A percentile compares a stretch with the other conserved stretches of the same genome.
phyloP scores from a whole-genome alignment of 192 early-diverging fungal species.

The Rhizoclosmatium globosum region DNA sequence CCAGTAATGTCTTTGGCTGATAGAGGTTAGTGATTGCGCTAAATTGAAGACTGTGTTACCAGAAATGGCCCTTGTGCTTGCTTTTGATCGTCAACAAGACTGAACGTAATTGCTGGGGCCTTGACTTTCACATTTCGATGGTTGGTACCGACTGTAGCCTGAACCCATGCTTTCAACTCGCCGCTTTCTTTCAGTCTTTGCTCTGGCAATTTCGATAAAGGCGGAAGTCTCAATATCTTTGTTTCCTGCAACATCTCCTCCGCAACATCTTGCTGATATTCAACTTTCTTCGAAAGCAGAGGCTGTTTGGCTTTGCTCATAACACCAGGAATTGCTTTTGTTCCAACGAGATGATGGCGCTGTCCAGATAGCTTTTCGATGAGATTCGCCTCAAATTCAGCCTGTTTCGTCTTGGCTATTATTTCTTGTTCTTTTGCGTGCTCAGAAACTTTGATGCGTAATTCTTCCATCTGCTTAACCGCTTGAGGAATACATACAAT shows the following conservation, averaged over 20 bases:
- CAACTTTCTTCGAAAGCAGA: neutral
- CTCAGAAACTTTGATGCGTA: constrained; percentile 32
- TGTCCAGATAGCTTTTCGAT: constrained; percentile 37
- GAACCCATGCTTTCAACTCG: constrained; percentile 47
- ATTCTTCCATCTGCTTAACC: constrained; percentile 41
- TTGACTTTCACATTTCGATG: constrained; percentile 25
- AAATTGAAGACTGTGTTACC: constrained; percentile 34
- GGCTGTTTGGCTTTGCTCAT: constrained; percentile 18
- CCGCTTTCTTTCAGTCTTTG: constrained; percentile 44
- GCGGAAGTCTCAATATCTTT: constrained; percentile 24
- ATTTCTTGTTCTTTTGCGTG: constrained; percentile 31
- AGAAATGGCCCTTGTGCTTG: constrained; percentile 57
- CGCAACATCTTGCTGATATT: neutral
- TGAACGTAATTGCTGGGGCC: constrained; percentile 8
- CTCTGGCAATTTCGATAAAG: constrained; percentile 45
- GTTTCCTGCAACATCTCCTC: constrained; percentile 8
- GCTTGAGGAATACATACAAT: neutral
- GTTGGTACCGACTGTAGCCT: constrained; percentile 42
- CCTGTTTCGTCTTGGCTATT: neutral
- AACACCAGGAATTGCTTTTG: constrained; percentile 54
- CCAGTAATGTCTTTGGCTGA: constrained; percentile 43
- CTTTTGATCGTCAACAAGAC: constrained; percentile 28
- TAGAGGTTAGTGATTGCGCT: neutral
- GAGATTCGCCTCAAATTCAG: constrained; percentile 20
- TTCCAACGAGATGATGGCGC: constrained; percentile 57